Evolutionary conservation across 192 early-diverging fungal genomes (phyloP).

Genomic region (Umbelopsis sp.): DNA sequence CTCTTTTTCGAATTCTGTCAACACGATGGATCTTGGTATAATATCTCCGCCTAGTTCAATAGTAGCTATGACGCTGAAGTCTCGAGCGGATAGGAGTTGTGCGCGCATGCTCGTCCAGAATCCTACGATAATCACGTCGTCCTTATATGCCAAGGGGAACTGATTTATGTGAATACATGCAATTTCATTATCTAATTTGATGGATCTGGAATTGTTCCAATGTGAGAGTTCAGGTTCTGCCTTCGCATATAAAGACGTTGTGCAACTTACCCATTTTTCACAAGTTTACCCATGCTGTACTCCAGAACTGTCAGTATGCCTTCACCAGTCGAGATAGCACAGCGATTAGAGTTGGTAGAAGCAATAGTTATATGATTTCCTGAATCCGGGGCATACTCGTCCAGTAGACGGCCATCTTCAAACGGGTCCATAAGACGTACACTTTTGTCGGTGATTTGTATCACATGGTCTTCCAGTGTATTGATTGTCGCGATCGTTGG

Average conservation of each 20-base stretch:
- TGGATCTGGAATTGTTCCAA: conserved; percentile 24
- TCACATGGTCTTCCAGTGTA: conserved; percentile 44
- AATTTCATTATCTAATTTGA: conserved; percentile 65
- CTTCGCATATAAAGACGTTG: not conserved
- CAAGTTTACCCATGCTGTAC: conserved; percentile 42
- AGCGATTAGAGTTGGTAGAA: conserved; percentile 57
- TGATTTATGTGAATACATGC: conserved; percentile 74
- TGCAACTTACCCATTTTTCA: conserved; percentile 46
- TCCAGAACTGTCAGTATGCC: conserved; percentile 63
- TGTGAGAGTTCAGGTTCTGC: too few species aligned
- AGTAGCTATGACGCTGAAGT: conserved; percentile 49
- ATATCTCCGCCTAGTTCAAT: conserved; percentile 55
- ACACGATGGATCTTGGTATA: conserved; percentile 75
- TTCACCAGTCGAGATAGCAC: conserved; percentile 63
- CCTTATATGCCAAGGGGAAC: conserved; percentile 35
- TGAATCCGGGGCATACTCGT: conserved; percentile 52
- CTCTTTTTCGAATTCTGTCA: conserved; percentile 70
- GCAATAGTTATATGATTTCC: conserved; percentile 60
- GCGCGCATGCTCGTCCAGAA: conserved; percentile 75
- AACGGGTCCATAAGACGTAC: conserved; percentile 55
- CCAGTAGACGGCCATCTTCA: conserved; percentile 33
- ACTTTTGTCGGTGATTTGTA: conserved; percentile 65
- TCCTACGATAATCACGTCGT: conserved; percentile 65
- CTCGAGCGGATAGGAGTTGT: conserved; percentile 58
- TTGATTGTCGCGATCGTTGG: conserved; percentile 54